A percentile compares a stretch with the other conserved stretches of the same genome.
phyloP scores from a whole-genome alignment of 768 basidiomycete species.

The Lanmaoa rubissima region DNA sequence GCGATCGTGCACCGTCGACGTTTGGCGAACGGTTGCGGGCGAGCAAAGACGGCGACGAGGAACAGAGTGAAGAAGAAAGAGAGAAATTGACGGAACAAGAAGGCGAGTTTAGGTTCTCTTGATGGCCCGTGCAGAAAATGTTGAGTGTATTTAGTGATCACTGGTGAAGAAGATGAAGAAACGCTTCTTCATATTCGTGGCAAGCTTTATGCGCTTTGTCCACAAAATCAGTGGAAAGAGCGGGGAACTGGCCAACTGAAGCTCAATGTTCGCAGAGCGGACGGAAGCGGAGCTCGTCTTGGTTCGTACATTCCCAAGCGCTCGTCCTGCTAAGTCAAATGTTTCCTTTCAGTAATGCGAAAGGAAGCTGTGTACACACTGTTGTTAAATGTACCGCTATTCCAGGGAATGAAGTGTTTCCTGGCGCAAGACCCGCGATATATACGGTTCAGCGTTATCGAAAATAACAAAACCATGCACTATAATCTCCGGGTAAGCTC shows the following conservation, averaged over 20 bases:
- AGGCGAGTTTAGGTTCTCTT: constrained; percentile 38
- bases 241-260: constrained; percentile 69
- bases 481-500: constrained; percentile 70
- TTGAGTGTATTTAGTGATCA: constrained; percentile 47
- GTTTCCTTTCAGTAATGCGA: constrained; percentile 61
- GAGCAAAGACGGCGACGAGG: constrained; percentile 57
- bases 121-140: background rate
- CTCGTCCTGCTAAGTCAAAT: constrained; percentile 8
- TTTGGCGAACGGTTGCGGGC: constrained; percentile 72
- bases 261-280: constrained; percentile 62
- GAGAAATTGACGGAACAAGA: constrained; percentile 63
- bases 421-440: constrained; percentile 79
- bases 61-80: constrained; percentile 42
- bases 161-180: constrained; percentile 82
- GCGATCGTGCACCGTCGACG: constrained; percentile 34
- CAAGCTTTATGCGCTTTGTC: constrained; percentile 63
- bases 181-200: constrained; percentile 75
- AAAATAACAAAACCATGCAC: constrained; percentile 56
- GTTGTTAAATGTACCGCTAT: constrained; percentile 71
- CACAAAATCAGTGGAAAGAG: constrained; percentile 71
- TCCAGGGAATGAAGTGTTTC: constrained; percentile 73
- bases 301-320: constrained; percentile 36
- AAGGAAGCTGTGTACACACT: constrained; percentile 80
- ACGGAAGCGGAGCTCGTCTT: constrained; percentile 68
- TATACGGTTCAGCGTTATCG: constrained; percentile 71